Evolutionary conservation across 345 rosid species (phyloP).

Genomic region (Cochlearia excelsa): DNA sequence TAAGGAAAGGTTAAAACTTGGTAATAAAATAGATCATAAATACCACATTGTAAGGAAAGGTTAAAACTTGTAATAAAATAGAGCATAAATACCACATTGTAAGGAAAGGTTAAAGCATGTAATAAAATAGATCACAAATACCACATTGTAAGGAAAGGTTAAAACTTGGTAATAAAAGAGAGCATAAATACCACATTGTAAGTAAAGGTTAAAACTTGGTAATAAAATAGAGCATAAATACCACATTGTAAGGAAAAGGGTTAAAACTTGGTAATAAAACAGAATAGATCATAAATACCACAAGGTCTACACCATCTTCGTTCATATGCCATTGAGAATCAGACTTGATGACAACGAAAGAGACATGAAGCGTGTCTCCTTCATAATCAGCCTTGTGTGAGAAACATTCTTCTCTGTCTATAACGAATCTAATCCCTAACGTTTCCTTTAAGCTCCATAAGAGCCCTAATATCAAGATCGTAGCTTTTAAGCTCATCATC

Average conservation of each 20-base stretch:
- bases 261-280: background rate
- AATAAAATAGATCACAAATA: no score
- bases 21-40: no score
- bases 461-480: conserved; percentile 33
- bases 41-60: no score
- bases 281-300: conserved; percentile 33
- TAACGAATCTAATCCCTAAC: conserved; percentile 52
- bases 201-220: background rate
- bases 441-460: conserved; percentile 36
- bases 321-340: conserved; percentile 56
- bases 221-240: no score
- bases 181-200: no score
- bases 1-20: no score
- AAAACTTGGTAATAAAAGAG: background rate
- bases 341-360: conserved; percentile 62
- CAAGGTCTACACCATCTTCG: conserved; percentile 60
- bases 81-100: no score
- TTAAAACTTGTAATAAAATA: no score
- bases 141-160: background rate
- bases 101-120: background rate
- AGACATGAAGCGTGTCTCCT: conserved; percentile 64
- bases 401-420: conserved; percentile 64
- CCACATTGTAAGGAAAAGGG: background rate
- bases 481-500: conserved; percentile 31
- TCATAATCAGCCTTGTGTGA: conserved; percentile 59